Percentiles rank a stretch among this genome's conserved stretches.
These are phyloP conservation scores for Metschnikowia drakensbergensis DNA, from an alignment of 805 yeast species.

Conservation along the genomic window DNA sequence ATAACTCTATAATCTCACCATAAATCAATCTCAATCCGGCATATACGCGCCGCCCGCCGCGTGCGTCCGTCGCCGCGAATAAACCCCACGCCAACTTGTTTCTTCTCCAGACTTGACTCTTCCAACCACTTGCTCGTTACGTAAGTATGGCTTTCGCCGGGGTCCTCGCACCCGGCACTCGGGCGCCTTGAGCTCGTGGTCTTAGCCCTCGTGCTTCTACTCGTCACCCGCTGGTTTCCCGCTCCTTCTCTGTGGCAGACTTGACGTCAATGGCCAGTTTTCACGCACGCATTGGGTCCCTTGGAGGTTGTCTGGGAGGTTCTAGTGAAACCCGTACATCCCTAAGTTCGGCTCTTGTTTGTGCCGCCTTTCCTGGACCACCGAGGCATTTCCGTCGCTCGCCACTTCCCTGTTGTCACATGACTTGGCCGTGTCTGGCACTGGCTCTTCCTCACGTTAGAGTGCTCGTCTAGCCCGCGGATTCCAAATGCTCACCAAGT, in stretches of 20 bases:
- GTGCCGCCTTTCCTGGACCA: slow-evolving; percentile 1
- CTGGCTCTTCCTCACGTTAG: neutral
- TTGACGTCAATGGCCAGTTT: slow-evolving; percentile 2
- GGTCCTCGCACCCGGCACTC: neutral
- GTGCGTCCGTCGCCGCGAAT: too few species aligned
- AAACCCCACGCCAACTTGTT: neutral
- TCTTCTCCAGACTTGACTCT: slow-evolving; percentile 8
- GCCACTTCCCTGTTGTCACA: neutral
- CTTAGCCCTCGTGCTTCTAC: neutral
- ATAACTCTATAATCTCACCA: too few species aligned
- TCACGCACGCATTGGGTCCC: slow-evolving; percentile 2
- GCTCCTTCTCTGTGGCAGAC: slow-evolving; percentile 1
- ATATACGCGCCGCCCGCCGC: too few species aligned
- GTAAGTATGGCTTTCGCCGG: slow-evolving; percentile 3
- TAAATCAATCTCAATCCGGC: too few species aligned
- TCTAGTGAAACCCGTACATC: slow-evolving; percentile 13
- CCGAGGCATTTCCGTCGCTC: neutral
- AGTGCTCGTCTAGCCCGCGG: neutral
- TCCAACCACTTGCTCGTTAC: slow-evolving; percentile 16
- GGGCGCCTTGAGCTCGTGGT: neutral
- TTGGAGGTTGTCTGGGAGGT: neutral
- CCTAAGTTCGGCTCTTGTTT: slow-evolving; percentile 8
- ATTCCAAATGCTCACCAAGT: neutral
- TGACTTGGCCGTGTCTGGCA: neutral
- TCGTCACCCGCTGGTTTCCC: neutral